A percentile compares a stretch with the other conserved stretches of the same genome.
Conservation (phyloP, 345 rosid genomes). For the Cochlearia excelsa region DNA sequence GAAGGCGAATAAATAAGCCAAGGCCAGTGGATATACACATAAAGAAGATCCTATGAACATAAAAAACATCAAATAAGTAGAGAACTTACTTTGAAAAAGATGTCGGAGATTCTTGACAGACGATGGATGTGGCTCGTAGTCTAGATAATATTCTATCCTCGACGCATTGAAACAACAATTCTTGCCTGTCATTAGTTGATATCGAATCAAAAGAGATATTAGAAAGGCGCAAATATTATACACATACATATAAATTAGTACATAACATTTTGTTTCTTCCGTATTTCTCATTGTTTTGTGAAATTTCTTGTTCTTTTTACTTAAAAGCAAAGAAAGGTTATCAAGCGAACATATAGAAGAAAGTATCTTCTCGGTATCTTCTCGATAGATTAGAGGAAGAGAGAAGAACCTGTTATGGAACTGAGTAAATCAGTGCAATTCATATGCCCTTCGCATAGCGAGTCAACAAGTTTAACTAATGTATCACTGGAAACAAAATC, state of each 20-base stretch:
- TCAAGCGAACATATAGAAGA: not conserved
- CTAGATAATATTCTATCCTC: slow-evolving; percentile 57
- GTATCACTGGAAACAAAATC: slow-evolving; percentile 44
- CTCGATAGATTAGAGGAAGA: not conserved
- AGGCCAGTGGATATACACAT: slow-evolving; percentile 2
- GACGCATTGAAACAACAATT: slow-evolving; percentile 84
- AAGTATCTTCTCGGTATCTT: not conserved
- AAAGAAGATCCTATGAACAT: not conserved
- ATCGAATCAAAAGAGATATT: slow-evolving; percentile 6
- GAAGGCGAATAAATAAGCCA: slow-evolving; percentile 2
- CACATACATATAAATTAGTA: too few relatives aligned
- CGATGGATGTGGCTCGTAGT: slow-evolving; percentile 88
- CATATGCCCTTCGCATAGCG: slow-evolving; percentile 58
- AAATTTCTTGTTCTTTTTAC: not conserved
- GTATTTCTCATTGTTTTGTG: not conserved
- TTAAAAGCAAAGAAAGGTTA: not conserved
- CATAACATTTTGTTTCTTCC: not conserved
- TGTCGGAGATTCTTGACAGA: slow-evolving; percentile 83
- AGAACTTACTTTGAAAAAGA: slow-evolving; percentile 79
- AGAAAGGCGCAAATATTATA: not conserved
- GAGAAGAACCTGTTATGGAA: slow-evolving; percentile 65
- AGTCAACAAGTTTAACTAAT: slow-evolving; percentile 67
- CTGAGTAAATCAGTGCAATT: slow-evolving; percentile 73
- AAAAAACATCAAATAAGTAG: not conserved
- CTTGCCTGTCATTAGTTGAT: slow-evolving; percentile 50